Conservation (phyloP, 2,329 filamentous ascomycete genomes). For the Plectosphaerella plurivora region DNA sequence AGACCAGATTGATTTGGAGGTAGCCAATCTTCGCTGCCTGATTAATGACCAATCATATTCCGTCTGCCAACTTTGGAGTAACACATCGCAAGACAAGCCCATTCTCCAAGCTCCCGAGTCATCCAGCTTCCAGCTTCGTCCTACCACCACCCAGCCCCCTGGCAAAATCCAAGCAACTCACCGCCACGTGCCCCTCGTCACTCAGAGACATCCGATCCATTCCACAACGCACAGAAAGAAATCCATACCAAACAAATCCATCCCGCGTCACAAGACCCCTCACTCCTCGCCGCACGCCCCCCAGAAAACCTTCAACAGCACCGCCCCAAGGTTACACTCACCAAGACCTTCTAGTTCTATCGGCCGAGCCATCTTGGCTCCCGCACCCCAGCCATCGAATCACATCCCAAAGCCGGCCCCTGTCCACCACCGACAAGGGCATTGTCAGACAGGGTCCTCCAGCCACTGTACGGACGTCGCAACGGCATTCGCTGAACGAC, state of each 20-base stretch:
- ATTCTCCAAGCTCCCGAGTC: neutral
- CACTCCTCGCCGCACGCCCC: no score
- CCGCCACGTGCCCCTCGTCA: no score
- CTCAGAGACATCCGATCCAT: no score
- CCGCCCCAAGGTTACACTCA: no score
- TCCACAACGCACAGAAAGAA: no score
- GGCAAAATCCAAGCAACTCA: no score
- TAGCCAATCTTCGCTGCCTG: neutral
- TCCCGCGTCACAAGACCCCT: no score
- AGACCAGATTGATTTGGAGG: neutral
- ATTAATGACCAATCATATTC: no score
- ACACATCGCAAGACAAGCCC: neutral
- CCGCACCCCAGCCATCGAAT: neutral
- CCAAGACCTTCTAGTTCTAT: neutral
- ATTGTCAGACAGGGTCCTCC: constrained; percentile 3
- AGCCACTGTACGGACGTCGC: constrained; percentile 1
- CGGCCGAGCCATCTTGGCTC: neutral
- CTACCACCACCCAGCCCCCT: neutral
- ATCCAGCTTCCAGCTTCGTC: neutral
- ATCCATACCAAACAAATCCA: no score
- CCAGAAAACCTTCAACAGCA: no score
- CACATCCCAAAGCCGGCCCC: neutral
- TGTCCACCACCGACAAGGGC: neutral
- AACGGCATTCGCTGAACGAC: constrained; percentile 2
- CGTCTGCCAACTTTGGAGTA: neutral